Evolutionary conservation across 2,329 filamentous ascomycete genomes (phyloP), one percentile per base, ranked within the genome.

Genomic region (Whalleya microplaca): DNA sequence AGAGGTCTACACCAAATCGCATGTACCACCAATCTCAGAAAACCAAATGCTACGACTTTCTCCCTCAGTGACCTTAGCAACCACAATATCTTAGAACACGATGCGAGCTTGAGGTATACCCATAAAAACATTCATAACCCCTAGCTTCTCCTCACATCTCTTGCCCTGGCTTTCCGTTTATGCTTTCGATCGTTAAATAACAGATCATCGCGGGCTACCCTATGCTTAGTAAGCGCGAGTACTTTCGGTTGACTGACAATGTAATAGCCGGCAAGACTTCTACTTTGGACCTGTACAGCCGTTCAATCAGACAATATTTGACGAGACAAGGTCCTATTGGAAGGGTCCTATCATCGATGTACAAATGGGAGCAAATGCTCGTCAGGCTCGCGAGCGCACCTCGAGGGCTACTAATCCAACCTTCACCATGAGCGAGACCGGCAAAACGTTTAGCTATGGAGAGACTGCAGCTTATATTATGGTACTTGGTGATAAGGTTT

Each of bases 41-140:
- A 46, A 6, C 57, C 62, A 5, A 63, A 64, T 43, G 50, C 64
- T 4, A 60, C 58, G 18, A 51, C 18, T 6, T 64, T 64, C 27
- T 51, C 58, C 16, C 48, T 66, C 23, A 41, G 56, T 40, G 45
- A 63, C 23, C 61, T 66, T 2, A 59, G 53, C 21, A 55, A 53
- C 41, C 62, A 66, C 27, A 61, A 64, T 18, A 43, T 65, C 10
- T 21, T 66, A n/a, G 64, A 66, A 41, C 64, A 66, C n/a, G 64
- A 66, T 44, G 59, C 27, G 19, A 64, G 62, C 41, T 53, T 66
- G 43, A 66, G 64, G 63, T 64, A 10, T 6, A 56, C 53, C 19
- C 14, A 18, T 16, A 2, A 37, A 40, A 21, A 2, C 2, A 2
- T 16, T 16, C 12, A 14, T 2, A 19, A 12, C 16, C 8, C 21